Evolutionary conservation across 2,329 filamentous ascomycete species (phyloP).

Genomic region (Calonectria pseudoreteaudii): DNA sequence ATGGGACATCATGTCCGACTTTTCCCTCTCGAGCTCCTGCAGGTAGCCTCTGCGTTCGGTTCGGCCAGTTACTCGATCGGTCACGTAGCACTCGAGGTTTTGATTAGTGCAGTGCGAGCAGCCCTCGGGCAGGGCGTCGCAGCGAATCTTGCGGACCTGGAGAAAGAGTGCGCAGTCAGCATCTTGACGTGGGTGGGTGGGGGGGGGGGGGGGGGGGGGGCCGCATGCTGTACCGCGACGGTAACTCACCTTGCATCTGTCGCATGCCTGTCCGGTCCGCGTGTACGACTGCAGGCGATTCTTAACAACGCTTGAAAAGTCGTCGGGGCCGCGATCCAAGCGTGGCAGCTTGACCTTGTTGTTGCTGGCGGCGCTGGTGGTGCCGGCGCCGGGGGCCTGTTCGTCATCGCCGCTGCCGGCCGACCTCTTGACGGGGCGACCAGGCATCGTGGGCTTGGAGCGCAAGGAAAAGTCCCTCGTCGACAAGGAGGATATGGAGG

Average conservation of each 20-base stretch:
- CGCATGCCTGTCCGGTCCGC: constrained; percentile 86
- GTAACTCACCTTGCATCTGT: constrained; percentile 81
- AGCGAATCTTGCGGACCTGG: constrained; percentile 87
- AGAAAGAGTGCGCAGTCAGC: constrained; percentile 18
- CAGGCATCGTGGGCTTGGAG: constrained; percentile 38
- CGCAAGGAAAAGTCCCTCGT: constrained; percentile 34
- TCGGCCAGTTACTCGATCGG: constrained; percentile 86
- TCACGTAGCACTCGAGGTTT: constrained; percentile 83
- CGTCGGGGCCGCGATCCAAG: constrained; percentile 60
- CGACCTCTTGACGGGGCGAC: constrained; percentile 39
- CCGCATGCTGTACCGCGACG: background rate
- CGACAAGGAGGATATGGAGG: constrained; percentile 25
- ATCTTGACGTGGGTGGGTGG: background rate
- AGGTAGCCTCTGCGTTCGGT: constrained; percentile 83
- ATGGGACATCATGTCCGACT: constrained; percentile 73
- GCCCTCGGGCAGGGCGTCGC: constrained; percentile 82
- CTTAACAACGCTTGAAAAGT: constrained; percentile 69
- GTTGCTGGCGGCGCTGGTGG: constrained; percentile 26
- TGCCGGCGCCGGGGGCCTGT: constrained; percentile 28
- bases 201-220: too few relatives aligned
- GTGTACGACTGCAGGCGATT: constrained; percentile 66
- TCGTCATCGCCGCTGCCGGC: constrained; percentile 47
- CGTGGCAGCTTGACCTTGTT: constrained; percentile 62
- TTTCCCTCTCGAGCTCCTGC: constrained; percentile 80
- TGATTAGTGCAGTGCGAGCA: constrained; percentile 86